A percentile compares a stretch with the other conserved stretches of the same genome.
These are phyloP conservation scores for Neurospora discreta DNA, from an alignment of 495 filamentous ascomycete species.

Conservation along the genomic window DNA sequence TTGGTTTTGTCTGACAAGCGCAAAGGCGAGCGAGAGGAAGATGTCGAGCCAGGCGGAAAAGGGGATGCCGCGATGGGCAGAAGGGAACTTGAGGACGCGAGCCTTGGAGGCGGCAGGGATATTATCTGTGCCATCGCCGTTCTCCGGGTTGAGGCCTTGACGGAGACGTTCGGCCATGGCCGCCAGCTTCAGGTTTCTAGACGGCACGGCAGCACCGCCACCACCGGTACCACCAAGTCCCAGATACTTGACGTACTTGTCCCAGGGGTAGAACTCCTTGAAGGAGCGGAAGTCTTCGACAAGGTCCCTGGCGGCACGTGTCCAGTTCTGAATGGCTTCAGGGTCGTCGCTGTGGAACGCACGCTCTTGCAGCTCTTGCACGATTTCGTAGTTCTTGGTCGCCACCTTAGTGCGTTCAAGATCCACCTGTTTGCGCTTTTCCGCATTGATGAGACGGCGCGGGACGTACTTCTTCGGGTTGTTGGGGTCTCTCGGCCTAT, in stretches of 20 bases:
- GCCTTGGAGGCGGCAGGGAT: not conserved
- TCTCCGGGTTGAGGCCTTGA: constrained; percentile 33
- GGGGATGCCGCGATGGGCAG: constrained; percentile 63
- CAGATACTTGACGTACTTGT: constrained; percentile 57
- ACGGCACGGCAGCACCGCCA: constrained; percentile 31
- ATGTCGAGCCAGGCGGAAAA: constrained; percentile 81
- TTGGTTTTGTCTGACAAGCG: constrained; percentile 47
- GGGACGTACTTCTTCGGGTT: constrained; percentile 20
- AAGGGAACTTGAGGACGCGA: constrained; percentile 31
- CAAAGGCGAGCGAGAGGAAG: constrained; percentile 77
- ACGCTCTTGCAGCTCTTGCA: constrained; percentile 39
- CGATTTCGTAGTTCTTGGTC: constrained; percentile 43
- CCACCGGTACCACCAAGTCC: constrained; percentile 47
- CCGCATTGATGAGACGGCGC: constrained; percentile 24
- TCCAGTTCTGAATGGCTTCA: constrained; percentile 52
- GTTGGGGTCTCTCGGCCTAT: constrained; percentile 11
- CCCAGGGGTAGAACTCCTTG: constrained; percentile 65
- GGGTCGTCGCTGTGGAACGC: constrained; percentile 38
- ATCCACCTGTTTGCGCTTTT: constrained; percentile 27
- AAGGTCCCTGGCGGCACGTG: constrained; percentile 61
- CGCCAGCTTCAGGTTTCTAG: constrained; percentile 49
- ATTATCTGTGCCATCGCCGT: constrained; percentile 11
- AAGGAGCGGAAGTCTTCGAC: constrained; percentile 71
- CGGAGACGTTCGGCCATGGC: constrained; percentile 57
- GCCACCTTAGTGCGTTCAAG: constrained; percentile 41